A percentile compares a stretch with the other conserved stretches of the same genome.
phyloP scores from a whole-genome alignment of 2,329 filamentous ascomycete genomes.

The Colletotrichum caudatum region DNA sequence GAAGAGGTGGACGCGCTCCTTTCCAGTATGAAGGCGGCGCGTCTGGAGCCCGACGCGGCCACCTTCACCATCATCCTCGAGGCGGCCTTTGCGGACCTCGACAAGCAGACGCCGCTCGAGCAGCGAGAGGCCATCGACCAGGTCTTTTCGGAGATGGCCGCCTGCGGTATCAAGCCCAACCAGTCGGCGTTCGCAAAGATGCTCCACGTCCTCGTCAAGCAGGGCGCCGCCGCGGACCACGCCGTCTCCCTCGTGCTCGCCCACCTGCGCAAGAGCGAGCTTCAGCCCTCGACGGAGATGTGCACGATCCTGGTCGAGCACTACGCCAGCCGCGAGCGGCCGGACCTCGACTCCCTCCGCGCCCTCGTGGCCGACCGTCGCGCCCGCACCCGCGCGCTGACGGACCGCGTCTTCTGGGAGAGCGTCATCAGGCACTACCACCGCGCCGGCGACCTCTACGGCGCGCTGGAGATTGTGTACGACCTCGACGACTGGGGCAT shows the following conservation, averaged over 20 bases:
- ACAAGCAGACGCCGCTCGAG: slow-evolving; percentile 56
- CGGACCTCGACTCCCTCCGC: slow-evolving; percentile 71
- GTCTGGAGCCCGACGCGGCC: slow-evolving; percentile 70
- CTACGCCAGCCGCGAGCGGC: slow-evolving; percentile 70
- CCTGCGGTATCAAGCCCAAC: slow-evolving; percentile 69
- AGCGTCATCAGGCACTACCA: slow-evolving; percentile 40
- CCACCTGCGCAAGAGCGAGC: slow-evolving; percentile 68
- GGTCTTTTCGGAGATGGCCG: slow-evolving; percentile 69
- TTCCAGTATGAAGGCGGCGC: slow-evolving; percentile 66
- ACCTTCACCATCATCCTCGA: slow-evolving; percentile 82
- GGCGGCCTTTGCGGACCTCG: slow-evolving; percentile 61
- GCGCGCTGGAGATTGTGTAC: slow-evolving; percentile 56
- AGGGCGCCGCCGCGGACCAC: slow-evolving; percentile 54
- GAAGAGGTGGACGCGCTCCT: slow-evolving; percentile 66
- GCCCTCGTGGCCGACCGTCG: slow-evolving; percentile 66
- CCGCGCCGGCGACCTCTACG: slow-evolving; percentile 34
- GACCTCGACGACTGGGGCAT: slow-evolving; percentile 54
- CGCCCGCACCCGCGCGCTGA: slow-evolving; percentile 40
- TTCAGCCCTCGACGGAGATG: slow-evolving; percentile 72
- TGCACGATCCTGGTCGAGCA: slow-evolving; percentile 80
- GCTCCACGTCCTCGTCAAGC: slow-evolving; percentile 71
- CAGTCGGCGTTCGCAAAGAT: slow-evolving; percentile 76
- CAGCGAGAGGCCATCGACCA: slow-evolving; percentile 65
- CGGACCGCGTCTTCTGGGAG: slow-evolving; percentile 46
- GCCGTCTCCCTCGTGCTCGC: slow-evolving; percentile 71